Percentiles rank a stretch among this genome's conserved stretches.
Evolutionary conservation across 192 early-diverging fungal species (phyloP).

Genomic region (Coemansia sp.): DNA sequence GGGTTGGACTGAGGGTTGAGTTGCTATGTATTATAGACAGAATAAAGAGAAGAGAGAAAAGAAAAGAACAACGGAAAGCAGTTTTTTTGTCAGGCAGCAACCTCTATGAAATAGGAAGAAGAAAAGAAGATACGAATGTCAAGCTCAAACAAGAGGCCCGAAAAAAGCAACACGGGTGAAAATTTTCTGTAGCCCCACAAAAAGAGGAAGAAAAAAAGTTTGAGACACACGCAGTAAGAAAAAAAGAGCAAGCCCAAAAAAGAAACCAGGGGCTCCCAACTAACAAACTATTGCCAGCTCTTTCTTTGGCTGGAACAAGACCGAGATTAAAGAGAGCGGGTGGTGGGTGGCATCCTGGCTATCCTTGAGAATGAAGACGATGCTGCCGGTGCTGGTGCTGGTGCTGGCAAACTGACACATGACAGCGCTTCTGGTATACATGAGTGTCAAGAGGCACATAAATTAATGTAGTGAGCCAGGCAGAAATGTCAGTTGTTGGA

Average conservation of each 20-base stretch:
- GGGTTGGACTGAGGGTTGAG: too few species aligned
- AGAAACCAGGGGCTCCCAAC: too few species aligned
- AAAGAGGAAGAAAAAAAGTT: too few species aligned
- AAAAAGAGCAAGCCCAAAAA: too few species aligned
- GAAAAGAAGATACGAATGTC: not conserved
- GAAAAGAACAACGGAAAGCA: not conserved
- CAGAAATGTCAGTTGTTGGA: constrained; percentile 18
- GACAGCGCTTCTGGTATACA: not conserved
- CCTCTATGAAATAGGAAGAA: not conserved
- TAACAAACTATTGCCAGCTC: too few species aligned
- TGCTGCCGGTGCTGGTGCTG: too few species aligned
- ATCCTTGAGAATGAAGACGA: too few species aligned
- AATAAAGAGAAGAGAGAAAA: constrained; percentile 4
- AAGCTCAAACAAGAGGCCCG: not conserved
- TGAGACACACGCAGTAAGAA: too few species aligned
- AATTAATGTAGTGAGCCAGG: not conserved
- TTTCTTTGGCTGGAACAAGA: too few species aligned
- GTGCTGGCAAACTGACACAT: not conserved
- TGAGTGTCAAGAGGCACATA: not conserved
- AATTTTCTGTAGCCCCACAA: not conserved
- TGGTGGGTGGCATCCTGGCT: too few species aligned
- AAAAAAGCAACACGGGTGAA: not conserved
- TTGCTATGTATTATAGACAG: not conserved
- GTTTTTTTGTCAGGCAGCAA: not conserved
- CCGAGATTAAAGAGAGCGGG: too few species aligned